Evolutionary conservation across 306 rosid species (phyloP), one percentile per base, ranked within the genome.

Genomic region (Vigna radiata): DNA sequence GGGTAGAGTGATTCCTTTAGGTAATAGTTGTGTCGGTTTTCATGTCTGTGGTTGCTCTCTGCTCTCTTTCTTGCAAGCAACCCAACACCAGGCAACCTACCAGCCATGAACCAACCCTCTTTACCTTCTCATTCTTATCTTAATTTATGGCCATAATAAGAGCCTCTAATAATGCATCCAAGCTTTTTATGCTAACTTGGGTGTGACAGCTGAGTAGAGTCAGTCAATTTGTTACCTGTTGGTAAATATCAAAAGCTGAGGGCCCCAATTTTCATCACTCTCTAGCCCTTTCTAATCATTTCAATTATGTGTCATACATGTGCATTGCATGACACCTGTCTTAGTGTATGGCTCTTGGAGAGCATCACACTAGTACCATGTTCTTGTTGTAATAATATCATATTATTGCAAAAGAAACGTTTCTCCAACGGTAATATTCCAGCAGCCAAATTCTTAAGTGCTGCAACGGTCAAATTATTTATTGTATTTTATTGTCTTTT

Each of bases 41-140:
- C 47, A 77, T 66, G n/a, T 21, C 43, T 58, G 17, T 53, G 63
- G 49, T 46, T 54, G 5, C 33, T 58, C 14, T 79, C 63, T 60
- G 64, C 2, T 70, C 70, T 86, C 74, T 79, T 88, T 63, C 89
- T 82, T 50, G 82, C 70, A 18, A 78, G 74, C 60, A 89, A 68
- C 16, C 88, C 88, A 44, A 88, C 92, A 10, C 92, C 92, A 50
- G 90, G 90, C 33, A 88, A 64, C 68, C 87, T 86, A 58, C 90
- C 92, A 56, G 90, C 86, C 92, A 88, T 88, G 6, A 58, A 44
- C 49, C 4, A 44, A 10, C 18, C 12, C 25, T 33, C 72, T 73
- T 5, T 14, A 47, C 49, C 53, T 65, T 14, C 17, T 46, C 59
- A 21, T 55, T 76, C 50, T 71, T 73, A 69, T 72, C 69, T 48